Base-by-base conservation (phyloP, 768 basidiomycete genomes). In the Strobilomyces echinocephalus region DNA sequence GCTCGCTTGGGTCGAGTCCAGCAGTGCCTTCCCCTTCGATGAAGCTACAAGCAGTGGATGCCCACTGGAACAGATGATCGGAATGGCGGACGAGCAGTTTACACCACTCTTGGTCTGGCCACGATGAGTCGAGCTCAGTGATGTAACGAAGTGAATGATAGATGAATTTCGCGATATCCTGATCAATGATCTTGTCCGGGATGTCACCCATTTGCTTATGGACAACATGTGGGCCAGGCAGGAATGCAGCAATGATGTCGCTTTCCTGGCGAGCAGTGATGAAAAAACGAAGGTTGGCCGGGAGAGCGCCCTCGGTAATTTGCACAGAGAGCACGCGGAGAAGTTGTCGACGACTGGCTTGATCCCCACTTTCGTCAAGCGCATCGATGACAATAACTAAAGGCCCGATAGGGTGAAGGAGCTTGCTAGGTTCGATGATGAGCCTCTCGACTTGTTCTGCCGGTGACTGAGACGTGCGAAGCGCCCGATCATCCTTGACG, bases 81-180 rank as follows among this genome's bases (percentile, higher is more conserved):
- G 46, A 47, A 36, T 36, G 46, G n/a, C 3, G 35, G 10, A 47
- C 46, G 11, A 47, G 46, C 9, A 47, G 35, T 7, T 15, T 28
- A 46, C 53, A 49, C 62, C 57, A 61, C 15, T 52, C 46, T 35
- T 33, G 5, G 35, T 57, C 24, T 3, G 47, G 50, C 39, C 34
- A 47, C 0, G 4, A 36, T 1, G 12, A 18, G 3, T 50, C 26
- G 15, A 54, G 46, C 10, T 38, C 11, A 2, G 31, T 8, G 5
- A 20, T 33, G 2, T 7, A 15, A 31, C 20, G 18, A 5, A 57
- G 50, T 0, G 9, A 53, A 21, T 31, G 34, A 16, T 33, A 7
- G 18, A 53, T 46, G 16, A 53, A 56, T 8, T 11, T 47, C 8
- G 18, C n/a, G 16, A 53, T 48, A 36, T 56, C 51, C 15, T 35